Conservation (phyloP, 345 rosid genomes). For the Ailanthus altissimus region DNA sequence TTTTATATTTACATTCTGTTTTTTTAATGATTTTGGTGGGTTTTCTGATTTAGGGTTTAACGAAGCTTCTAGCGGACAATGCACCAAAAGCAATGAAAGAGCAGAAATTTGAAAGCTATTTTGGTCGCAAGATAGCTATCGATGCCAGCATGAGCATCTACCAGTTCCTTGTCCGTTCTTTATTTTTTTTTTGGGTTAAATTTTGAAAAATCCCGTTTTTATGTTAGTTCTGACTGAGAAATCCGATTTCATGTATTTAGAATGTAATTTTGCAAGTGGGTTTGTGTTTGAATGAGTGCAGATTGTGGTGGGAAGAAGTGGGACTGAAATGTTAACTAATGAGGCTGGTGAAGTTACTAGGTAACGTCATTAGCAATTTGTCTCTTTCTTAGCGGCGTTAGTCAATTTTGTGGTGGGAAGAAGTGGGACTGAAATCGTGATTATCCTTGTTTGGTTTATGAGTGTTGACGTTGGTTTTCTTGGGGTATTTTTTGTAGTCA, state of each 20-base stretch:
- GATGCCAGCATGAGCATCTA: conserved; percentile 99
- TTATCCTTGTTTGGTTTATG: background rate
- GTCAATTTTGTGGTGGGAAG: background rate
- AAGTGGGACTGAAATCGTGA: too few species aligned
- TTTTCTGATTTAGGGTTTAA: conserved; percentile 68
- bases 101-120: conserved; percentile 87
- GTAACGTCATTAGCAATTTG: conserved; percentile 27
- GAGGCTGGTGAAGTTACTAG: conserved; percentile 99
- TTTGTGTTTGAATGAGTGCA: conserved; percentile 28
- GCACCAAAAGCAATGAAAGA: conserved; percentile 90
- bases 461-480: background rate
- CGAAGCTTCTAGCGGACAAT: conserved; percentile 94
- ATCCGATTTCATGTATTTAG: background rate
- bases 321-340: conserved; percentile 88
- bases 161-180: conserved; percentile 75
- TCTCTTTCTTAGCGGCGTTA: background rate
- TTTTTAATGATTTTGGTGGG: background rate
- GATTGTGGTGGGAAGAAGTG: conserved; percentile 94
- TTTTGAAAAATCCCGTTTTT: background rate
- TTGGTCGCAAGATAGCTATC: conserved; percentile 89
- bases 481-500: conserved; percentile 48
- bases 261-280: background rate
- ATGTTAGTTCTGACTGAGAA: background rate
- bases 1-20: background rate
- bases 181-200: background rate